Evolutionary conservation across 208 protist species (phyloP), one percentile per base, ranked within the genome.

Genomic region (Angomonas ambiguus): DNA sequence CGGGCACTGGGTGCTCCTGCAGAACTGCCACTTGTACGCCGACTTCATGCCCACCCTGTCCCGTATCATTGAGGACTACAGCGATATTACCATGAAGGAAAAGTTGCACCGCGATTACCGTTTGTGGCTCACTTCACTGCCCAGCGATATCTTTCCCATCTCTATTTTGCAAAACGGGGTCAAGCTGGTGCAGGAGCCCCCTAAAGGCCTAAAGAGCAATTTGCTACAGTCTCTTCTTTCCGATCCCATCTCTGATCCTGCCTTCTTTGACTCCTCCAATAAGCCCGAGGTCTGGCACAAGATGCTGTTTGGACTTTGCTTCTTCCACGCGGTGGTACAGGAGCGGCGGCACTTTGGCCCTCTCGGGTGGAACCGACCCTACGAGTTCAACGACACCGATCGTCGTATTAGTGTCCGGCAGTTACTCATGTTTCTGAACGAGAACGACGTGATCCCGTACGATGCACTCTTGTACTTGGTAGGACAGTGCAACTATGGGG

Each of bases 171-270:
- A 99, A 79, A 97, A 98, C 76, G 94, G 96, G 38, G 91, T 98
- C 42, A 99, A 99, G 83, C 85, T 99, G 63, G 98, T 98, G 45
- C 97, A 98, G 74, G 98, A 99, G 85, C 98, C 98, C 20, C 98
- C 98, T 24, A 97, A 95, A 71, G 97, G 97, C 0, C 80, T 99
- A n/a, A 92, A 96, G 72, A 91, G 84, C 59, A 99, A 99, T 76
- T 78, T 99, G 16, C 60, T 98, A 51, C 84, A 96, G 62, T 98
- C 97, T 8, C 98, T 96, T 74, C 71, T 97, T 18, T 85, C 91
- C 56, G 86, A 97, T 64, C 90, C 92, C 51, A 80, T 97, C 6
- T 81, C 83, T 34, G 88, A 96, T 72, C 62, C 59, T 48, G 70
- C 84, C 34, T 97, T 97, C 67, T 96, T 98, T 66, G 69, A 77